Conservation (phyloP, 768 basidiomycete genomes). For the Boletus sp. region DNA sequence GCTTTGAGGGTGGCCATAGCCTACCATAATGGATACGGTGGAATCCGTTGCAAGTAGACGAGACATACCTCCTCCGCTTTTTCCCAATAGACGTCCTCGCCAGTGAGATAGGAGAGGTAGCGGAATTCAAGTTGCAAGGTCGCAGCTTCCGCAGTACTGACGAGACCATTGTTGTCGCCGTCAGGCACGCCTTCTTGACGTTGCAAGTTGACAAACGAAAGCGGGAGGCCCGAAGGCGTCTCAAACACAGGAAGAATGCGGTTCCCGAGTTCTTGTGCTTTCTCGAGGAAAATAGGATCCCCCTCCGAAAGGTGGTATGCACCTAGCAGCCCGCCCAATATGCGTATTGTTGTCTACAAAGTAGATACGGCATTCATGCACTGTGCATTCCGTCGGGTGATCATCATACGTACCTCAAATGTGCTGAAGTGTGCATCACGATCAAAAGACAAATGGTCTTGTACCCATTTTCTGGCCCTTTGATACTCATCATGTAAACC, state of each 20-base stretch:
- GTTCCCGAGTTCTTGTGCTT: constrained; percentile 80
- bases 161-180: constrained; percentile 54
- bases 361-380: constrained; percentile 4
- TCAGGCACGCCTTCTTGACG: constrained; percentile 59
- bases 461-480: constrained; percentile 78
- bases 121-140: constrained; percentile 90
- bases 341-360: constrained; percentile 82
- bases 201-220: constrained; percentile 76
- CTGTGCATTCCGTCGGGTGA: not conserved
- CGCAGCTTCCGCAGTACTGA: constrained; percentile 83
- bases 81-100: constrained; percentile 76
- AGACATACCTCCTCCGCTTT: constrained; percentile 64
- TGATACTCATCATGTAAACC: constrained; percentile 76
- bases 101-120: constrained; percentile 80
- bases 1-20: constrained; percentile 70
- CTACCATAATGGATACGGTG: constrained; percentile 27
- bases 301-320: constrained; percentile 75
- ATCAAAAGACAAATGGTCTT: constrained; percentile 66
- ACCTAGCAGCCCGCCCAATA: constrained; percentile 86
- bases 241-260: constrained; percentile 84
- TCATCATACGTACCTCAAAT: constrained; percentile 68
- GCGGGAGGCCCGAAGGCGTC: constrained; percentile 77
- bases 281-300: constrained; percentile 69
- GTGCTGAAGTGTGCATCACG: constrained; percentile 79
- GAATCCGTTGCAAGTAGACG: not conserved